Evolutionary conservation across 257 asterid species (phyloP).

Genomic region (Cynanchum wilfordii): DNA sequence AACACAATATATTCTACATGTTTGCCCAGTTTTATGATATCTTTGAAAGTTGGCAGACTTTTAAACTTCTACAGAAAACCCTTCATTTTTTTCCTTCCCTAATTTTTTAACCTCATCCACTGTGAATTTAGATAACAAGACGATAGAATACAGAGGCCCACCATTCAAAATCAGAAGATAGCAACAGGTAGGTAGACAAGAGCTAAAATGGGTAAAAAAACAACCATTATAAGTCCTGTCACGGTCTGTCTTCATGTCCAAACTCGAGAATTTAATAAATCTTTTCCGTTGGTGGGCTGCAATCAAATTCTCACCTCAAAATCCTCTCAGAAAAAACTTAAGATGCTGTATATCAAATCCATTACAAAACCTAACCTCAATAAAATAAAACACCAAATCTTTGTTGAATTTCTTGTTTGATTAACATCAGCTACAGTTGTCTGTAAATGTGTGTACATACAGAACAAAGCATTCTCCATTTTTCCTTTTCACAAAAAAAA

Average conservation of each 20-base stretch:
- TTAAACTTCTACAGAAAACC: too few relatives aligned
- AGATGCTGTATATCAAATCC: neutral
- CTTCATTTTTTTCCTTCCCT: too few relatives aligned
- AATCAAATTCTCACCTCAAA: conserved; percentile 7
- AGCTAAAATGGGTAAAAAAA: neutral
- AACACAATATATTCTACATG: neutral
- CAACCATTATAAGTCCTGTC: conserved; percentile 6
- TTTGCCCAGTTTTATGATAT: neutral
- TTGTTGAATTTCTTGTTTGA: conserved; percentile 2
- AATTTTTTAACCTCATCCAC: too few relatives aligned
- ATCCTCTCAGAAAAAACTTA: neutral
- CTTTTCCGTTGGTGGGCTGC: neutral
- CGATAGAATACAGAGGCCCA: conserved; percentile 1
- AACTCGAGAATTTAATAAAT: neutral
- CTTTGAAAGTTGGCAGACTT: neutral
- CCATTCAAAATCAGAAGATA: neutral
- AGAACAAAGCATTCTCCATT: neutral
- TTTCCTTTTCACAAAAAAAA: neutral
- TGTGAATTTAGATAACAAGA: neutral
- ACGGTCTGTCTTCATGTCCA: neutral
- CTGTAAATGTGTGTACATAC: neutral
- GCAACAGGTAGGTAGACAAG: neutral
- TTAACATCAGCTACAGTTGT: conserved; percentile 7
- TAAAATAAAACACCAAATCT: neutral
- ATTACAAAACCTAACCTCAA: neutral